phyloP scores from a whole-genome alignment of 2,329 filamentous ascomycete genomes.

The Pseudocercospora pini-densiflorae region DNA sequence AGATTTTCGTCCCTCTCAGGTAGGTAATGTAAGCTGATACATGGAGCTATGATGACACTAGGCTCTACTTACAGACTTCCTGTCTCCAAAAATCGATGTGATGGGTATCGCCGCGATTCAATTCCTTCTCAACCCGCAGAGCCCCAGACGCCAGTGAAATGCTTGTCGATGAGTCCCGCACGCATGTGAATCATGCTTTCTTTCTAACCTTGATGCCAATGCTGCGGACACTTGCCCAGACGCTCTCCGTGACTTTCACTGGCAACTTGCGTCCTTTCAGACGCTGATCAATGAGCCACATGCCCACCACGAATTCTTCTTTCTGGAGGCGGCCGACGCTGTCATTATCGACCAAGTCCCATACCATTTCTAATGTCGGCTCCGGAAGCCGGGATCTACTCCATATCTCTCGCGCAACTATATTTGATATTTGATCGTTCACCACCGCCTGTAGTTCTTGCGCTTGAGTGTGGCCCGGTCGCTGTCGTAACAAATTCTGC shows the following conservation, averaged over 20 bases:
- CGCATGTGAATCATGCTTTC: conserved; percentile 1
- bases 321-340: conserved; percentile 62
- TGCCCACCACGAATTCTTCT: conserved; percentile 79
- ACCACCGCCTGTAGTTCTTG: conserved; percentile 16
- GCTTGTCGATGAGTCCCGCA: not conserved
- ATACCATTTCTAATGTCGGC: conserved; percentile 75
- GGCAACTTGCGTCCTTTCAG: conserved; percentile 81
- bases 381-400: conserved; percentile 67
- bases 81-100: not conserved
- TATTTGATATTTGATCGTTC: conserved; percentile 60
- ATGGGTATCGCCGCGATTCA: conserved; percentile 1
- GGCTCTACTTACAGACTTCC: not conserved
- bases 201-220: conserved; percentile 45
- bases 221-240: conserved; percentile 71
- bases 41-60: not conserved
- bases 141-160: not conserved
- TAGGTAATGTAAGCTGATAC: not conserved
- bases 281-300: conserved; percentile 82
- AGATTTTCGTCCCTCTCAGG: not conserved
- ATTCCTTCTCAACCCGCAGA: not conserved
- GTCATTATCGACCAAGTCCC: conserved; percentile 71
- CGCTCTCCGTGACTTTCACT: conserved; percentile 69
- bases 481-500: conserved; percentile 15
- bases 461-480: conserved; percentile 17
- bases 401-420: conserved; percentile 79